Evolutionary conservation across 139 green algal genomes (phyloP), one percentile per base, ranked within the genome.

Genomic region (Raphidocelis subcapitata): DNA sequence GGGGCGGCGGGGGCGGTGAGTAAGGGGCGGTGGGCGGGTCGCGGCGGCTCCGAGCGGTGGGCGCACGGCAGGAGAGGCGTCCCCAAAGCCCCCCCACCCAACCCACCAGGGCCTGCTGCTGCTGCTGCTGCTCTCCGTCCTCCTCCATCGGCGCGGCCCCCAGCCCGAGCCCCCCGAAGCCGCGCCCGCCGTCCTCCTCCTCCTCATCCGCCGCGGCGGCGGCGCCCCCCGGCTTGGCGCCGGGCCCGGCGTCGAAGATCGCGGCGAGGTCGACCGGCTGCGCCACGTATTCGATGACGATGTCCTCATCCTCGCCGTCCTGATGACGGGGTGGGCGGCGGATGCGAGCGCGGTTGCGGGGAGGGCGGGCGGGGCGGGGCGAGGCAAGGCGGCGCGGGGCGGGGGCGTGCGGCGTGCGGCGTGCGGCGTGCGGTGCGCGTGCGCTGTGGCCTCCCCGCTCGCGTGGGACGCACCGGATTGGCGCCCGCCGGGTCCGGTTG

Each of bases 271-370:
- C 79, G 20, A 83, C 55, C 23, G 82, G 82, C 0, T 79, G 79
- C 16, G 82, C 69, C 3, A 88, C 82, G 66, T 88, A 88, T 69
- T 88, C 82, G 29, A 85, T 76, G 5, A 82, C 72, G 12, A 87
- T 79, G 12, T 87, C 72, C 35, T 84, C 78, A 12, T 87, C 82
- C 1, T 76, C 77, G 14, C 62, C 71, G 4, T 71, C 67, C 65
- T 83, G 68, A 49, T 26, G 12, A 29, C n/a, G 33, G 1, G 24
- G 41, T 20, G 33, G 36, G 54, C 54, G 52, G 56, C 41, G 52
- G 28, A 24, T 29, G 29, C 29, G 32, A 51, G 23, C 28, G 37
- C 46, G 3, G 24, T 51, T 32, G 57, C 33, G 52, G 12, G 16
- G 54, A 46, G 15, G 1, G n/a, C n/a, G n/a, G n/a, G n/a, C n/a